These are phyloP conservation scores for Plasmodium reichenowi DNA, from an alignment of 169 alveolate species.

Conservation along the genomic window DNA sequence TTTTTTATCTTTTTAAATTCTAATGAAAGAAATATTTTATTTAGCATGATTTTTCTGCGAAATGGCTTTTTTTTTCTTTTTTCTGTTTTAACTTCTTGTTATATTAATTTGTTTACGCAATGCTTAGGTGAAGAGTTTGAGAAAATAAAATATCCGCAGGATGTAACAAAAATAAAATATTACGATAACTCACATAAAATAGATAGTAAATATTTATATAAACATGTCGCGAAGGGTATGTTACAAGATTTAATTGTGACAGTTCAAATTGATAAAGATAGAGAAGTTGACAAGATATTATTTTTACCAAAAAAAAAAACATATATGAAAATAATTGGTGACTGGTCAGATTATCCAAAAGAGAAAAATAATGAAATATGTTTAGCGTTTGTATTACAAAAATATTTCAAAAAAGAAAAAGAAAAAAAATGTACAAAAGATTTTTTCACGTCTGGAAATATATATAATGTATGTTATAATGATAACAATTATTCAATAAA, in stretches of 20 bases:
- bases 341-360: slow-evolving; percentile 69
- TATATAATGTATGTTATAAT: slow-evolving; percentile 33
- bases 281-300: slow-evolving; percentile 8
- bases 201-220: slow-evolving; percentile 39
- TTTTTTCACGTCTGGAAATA: slow-evolving; percentile 19
- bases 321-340: slow-evolving; percentile 60
- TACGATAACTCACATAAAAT: slow-evolving; percentile 34
- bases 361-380: slow-evolving; percentile 27
- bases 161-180: slow-evolving; percentile 55
- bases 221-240: slow-evolving; percentile 36
- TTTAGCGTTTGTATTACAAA: slow-evolving; percentile 40
- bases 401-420: slow-evolving; percentile 3
- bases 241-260: slow-evolving; percentile 51
- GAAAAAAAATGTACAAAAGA: slow-evolving; percentile 11
- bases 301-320: slow-evolving; percentile 38
- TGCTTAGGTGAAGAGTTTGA: slow-evolving; percentile 47
- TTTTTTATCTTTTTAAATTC: too few species aligned
- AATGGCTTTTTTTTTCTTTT: slow-evolving; percentile 8
- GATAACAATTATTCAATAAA: slow-evolving; percentile 56
- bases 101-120: neutral
- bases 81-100: neutral
- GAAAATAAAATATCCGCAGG: slow-evolving; percentile 40
- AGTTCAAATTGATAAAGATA: slow-evolving; percentile 34
- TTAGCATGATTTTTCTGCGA: slow-evolving; percentile 2
- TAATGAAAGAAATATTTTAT: too few species aligned